Base-by-base conservation (phyloP, 1,284 basidiomycete genomes). In the Trichosporon sp. region DNA sequence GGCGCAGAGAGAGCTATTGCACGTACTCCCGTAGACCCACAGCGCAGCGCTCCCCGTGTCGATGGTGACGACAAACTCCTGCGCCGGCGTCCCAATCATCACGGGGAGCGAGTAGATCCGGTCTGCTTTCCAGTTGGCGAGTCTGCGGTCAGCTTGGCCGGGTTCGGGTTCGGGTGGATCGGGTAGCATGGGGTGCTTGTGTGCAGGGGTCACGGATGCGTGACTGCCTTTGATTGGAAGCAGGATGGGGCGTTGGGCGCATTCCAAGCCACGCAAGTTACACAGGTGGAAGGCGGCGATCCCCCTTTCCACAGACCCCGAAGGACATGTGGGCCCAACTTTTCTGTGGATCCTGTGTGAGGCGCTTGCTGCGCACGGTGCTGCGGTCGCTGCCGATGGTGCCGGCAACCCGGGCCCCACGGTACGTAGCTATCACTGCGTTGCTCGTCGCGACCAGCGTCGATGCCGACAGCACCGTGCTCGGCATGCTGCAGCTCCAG, bases 1-100 rank as follows among this genome's bases (percentile, higher is more conserved):
- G 31, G 59, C 59, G 59, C 59, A 63, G 31, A 63, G 59, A 12
- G 32, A n/a, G 31, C 31, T 14, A 32, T 63, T 63, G 59, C 59
- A 63, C 12, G 31, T 14, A 10, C 14, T 4, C 10, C 59, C 59
- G 59, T 63, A 63, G 16, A 68, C 59, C 67, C 67, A 68, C 16
- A 68, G 38, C 1, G 67, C 67, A 8, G 67, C 56, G n/a, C 59
- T 63, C 40, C 67, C 67, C 10, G 67, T 68, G 67, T 68, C 67
- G 67, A 68, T 63, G 40, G 61, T 68, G 4, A 68, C 38, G 38
- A 32, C 56, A 59, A 68, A 85, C 61, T 78, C 76, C 71, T 86
- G 85, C 5, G 81, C 74, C 2, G 86, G 86, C 4, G 82, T 84
- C 46, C 87, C 83, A 54, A 84, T 72, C 21, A 72, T 71, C 5